Evolutionary conservation across 768 basidiomycete genomes (phyloP), one percentile per base, ranked within the genome.

Genomic region (Mycena latifolia): DNA sequence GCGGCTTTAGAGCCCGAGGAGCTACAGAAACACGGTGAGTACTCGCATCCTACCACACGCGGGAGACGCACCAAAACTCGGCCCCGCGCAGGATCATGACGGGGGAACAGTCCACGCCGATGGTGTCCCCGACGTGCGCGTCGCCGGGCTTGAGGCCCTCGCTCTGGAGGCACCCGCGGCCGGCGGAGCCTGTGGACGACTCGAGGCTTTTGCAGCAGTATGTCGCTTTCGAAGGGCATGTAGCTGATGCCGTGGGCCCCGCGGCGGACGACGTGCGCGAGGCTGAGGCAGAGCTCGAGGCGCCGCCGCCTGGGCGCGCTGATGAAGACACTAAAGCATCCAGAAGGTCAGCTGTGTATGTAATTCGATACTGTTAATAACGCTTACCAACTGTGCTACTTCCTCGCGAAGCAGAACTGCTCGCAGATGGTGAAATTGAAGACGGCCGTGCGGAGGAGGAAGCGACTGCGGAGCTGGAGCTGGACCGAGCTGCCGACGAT

Each of bases 81-180:
- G 33, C 35, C 1, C 52, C 52, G 33, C 52, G 52, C 33, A 53
- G n/a, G 15, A 53, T 12, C 31, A 37, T 35, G 20, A 37, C 25
- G 24, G 52, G 52, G 31, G 33, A 53, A 12, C 52, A 53, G 3
- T 53, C 52, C n/a, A 53, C n/a, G 15, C 52, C 52, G 25, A 53
- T n/a, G n/a, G n/a, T n/a, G n/a, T n/a, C n/a, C n/a, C n/a, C n/a
- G n/a, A n/a, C n/a, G n/a, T n/a, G n/a, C n/a, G n/a, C n/a, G n/a
- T n/a, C n/a, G n/a, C n/a, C n/a, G n/a, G n/a, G n/a, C n/a, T n/a
- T n/a, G n/a, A n/a, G n/a, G n/a, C n/a, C n/a, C n/a, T n/a, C n/a
- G n/a, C n/a, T n/a, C n/a, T n/a, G n/a, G n/a, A n/a, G n/a, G n/a
- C n/a, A n/a, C n/a, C n/a, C n/a, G n/a, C n/a, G n/a, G n/a, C n/a